Percentiles rank a stretch among this genome's conserved stretches.
These are phyloP conservation scores for Myxozyma kluyveri DNA, from an alignment of 805 yeast genomes.

Conservation along the genomic window DNA sequence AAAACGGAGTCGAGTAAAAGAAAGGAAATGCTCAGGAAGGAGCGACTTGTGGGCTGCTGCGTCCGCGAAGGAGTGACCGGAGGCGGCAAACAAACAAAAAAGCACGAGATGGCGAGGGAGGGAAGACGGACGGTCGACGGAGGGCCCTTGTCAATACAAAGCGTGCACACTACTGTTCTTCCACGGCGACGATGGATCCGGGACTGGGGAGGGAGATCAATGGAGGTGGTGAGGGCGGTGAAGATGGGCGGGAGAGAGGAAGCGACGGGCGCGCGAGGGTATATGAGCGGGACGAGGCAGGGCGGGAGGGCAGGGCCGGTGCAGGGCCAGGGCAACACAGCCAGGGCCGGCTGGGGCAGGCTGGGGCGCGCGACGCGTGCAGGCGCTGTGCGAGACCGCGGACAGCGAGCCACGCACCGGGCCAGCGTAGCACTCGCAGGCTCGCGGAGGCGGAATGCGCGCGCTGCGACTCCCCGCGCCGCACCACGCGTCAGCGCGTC, in stretches of 20 bases:
- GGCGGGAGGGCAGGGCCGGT: not conserved
- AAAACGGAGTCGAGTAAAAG: not conserved
- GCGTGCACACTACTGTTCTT: too few species aligned
- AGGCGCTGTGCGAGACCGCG: too few species aligned
- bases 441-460: too few species aligned
- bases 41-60: constrained; percentile 24
- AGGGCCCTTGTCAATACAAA: too few species aligned
- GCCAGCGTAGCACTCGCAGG: too few species aligned
- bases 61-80: not conserved
- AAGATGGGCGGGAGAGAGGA: not conserved
- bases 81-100: not conserved
- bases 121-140: constrained; percentile 1
- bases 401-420: too few species aligned
- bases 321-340: not conserved
- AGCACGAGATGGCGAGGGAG: constrained; percentile 2
- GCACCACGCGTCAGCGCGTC: too few species aligned
- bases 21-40: constrained; percentile 28
- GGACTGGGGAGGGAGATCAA: not conserved
- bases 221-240: constrained; percentile 1
- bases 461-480: too few species aligned
- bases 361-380: too few species aligned
- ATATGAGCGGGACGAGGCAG: not conserved
- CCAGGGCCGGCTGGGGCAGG: constrained; percentile 1
- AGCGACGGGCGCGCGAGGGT: not conserved
- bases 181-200: too few species aligned